These are phyloP conservation scores for Boletus tylopilopsis DNA, from an alignment of 768 basidiomycete species.

Conservation along the genomic window DNA sequence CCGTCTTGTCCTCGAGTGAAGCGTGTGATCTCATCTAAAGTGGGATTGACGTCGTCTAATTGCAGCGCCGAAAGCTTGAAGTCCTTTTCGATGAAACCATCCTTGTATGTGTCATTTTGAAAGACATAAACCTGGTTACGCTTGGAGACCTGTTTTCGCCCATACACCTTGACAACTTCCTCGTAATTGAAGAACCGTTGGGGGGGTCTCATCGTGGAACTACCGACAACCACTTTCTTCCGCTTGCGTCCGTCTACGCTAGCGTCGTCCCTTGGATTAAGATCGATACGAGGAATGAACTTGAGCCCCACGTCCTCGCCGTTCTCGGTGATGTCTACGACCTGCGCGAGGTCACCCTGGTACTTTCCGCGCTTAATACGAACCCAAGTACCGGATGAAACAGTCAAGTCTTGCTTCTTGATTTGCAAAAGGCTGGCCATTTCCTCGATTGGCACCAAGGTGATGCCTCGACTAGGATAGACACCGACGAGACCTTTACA, in stretches of 20 bases:
- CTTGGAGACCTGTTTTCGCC: slow-evolving; percentile 70
- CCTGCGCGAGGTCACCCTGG: slow-evolving; percentile 91
- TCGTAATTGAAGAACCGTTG: slow-evolving; percentile 93
- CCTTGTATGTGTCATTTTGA: slow-evolving; percentile 88
- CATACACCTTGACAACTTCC: slow-evolving; percentile 84
- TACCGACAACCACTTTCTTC: slow-evolving; percentile 54
- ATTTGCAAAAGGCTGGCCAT: slow-evolving; percentile 96
- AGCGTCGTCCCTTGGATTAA: slow-evolving; percentile 82
- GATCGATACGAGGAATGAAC: slow-evolving; percentile 96
- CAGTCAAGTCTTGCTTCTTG: slow-evolving; percentile 87
- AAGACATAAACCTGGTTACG: slow-evolving; percentile 79
- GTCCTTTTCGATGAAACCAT: slow-evolving; percentile 96
- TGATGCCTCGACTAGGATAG: slow-evolving; percentile 77
- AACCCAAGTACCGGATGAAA: slow-evolving; percentile 90
- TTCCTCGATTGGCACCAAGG: slow-evolving; percentile 92
- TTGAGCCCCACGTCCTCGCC: slow-evolving; percentile 90
- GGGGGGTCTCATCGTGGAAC: slow-evolving; percentile 73
- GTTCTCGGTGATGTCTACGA: slow-evolving; percentile 90
- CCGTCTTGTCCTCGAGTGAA: slow-evolving; percentile 79
- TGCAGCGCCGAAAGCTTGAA: slow-evolving; percentile 76
- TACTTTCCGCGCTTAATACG: slow-evolving; percentile 93
- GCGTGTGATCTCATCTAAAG: slow-evolving; percentile 91
- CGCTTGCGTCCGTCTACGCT: slow-evolving; percentile 70
- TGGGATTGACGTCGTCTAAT: slow-evolving; percentile 89
- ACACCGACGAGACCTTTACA: slow-evolving; percentile 90